Evolutionary conservation across 768 basidiomycete species (phyloP), one percentile per base, ranked within the genome.

Genomic region (Mycena maculata): DNA sequence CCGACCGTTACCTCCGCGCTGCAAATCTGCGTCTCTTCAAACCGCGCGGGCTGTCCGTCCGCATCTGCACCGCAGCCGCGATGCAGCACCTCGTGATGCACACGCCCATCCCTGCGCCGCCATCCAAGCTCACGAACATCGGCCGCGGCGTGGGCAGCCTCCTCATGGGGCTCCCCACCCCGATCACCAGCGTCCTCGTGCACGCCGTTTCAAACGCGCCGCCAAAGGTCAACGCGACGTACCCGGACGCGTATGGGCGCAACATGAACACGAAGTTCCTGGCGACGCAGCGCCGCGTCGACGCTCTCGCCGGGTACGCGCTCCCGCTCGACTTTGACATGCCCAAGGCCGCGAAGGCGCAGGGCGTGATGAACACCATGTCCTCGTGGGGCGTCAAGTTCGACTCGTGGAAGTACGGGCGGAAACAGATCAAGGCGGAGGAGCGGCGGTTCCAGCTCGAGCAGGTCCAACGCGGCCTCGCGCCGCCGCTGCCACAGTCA

Each of bases 41-140:
- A 25, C 75, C 75, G n/a, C 72, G 72, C 27, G 75, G 75, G 42
- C 68, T 76, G 8, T 66, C 66, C 8, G 75, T 75, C 28, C 74
- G 74, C 49, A 64, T 75, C 48, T 74, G 74, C 53, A 74, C 70
- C 6, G 67, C 73, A 11, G 67, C 70, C 3, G 75, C 73, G 33
- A 66, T 75, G 73, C 73, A 65, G 55, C 68, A 58, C 23, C 63
- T 72, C 23, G 70, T 68, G 10, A 66, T 72, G 52, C 52, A 59
- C 16, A 36, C 60, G 27, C 57, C 67, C 3, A 45, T 65, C 28
- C 33, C 62, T 5, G 60, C 60, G 22, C 22, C 42, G 8, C 63
- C 62, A 12, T 67, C 67, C 31, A 58, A 48, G 25, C 49, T 68
- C 16, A 68, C 63, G 45, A 61, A 64, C 44, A 23, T 72, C 31